phyloP scores from a whole-genome alignment of 176 grass and related monocot species.

The Otatea glauca region DNA sequence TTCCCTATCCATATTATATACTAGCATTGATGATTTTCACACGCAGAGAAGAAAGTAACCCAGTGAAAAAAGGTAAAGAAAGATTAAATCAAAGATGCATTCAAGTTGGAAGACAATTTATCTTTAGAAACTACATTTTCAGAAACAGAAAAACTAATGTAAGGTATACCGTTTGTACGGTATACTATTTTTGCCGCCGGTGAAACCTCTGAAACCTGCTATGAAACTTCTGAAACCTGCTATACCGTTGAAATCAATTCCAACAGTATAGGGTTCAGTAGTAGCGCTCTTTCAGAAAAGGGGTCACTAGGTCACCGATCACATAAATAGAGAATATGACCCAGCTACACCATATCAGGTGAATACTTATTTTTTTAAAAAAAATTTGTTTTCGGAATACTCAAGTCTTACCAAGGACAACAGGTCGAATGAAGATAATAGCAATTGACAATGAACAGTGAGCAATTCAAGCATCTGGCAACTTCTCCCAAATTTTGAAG shows the following conservation, averaged over 20 bases:
- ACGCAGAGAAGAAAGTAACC: slow-evolving; percentile 9
- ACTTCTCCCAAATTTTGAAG: neutral
- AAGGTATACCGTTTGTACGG: too few relatives aligned
- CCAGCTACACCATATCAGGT: neutral
- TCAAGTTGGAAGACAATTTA: slow-evolving; percentile 18
- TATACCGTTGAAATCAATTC: too few relatives aligned
- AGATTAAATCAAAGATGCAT: slow-evolving; percentile 27
- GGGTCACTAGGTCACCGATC: neutral
- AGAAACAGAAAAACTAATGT: too few relatives aligned
- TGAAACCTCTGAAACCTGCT: too few relatives aligned
- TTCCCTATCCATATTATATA: neutral
- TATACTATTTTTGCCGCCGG: too few relatives aligned
- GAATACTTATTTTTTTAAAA: slow-evolving; percentile 5
- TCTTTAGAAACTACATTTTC: neutral
- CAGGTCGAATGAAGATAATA: slow-evolving; percentile 19
- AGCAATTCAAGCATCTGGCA: neutral
- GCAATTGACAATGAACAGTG: neutral
- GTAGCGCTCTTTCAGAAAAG: too few relatives aligned
- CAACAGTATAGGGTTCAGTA: too few relatives aligned
- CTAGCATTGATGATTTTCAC: slow-evolving; percentile 2
- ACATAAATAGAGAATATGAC: slow-evolving; percentile 29
- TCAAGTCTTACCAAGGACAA: neutral
- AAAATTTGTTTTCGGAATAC: neutral
- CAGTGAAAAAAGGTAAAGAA: slow-evolving; percentile 25
- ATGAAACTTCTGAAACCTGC: too few relatives aligned